Conservation (phyloP, 1,139 yeast genomes). For the Taphrina wiesneri region DNA sequence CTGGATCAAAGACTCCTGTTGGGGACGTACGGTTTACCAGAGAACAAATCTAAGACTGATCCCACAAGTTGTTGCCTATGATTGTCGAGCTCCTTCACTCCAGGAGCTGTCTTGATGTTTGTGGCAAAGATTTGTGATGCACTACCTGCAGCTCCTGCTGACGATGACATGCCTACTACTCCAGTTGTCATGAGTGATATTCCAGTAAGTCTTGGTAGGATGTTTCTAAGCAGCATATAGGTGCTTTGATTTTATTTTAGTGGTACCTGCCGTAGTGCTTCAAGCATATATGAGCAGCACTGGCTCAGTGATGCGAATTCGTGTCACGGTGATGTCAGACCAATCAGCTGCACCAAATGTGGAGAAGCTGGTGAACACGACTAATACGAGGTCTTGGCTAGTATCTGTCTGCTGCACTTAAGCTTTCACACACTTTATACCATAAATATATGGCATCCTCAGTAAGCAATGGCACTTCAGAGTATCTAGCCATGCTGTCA, state of each 20-base stretch:
- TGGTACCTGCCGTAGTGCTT: neutral
- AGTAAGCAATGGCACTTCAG: too few species aligned
- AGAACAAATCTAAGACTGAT: slow-evolving; percentile 11
- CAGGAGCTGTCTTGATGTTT: slow-evolving; percentile 15
- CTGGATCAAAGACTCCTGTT: neutral
- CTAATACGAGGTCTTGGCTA: neutral
- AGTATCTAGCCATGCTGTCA: too few species aligned
- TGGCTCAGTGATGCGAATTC: neutral
- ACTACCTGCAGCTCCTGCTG: slow-evolving; percentile 11
- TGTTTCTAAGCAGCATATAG: slow-evolving; percentile 5
- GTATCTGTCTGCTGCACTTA: too few species aligned
- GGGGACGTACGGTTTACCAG: slow-evolving; percentile 4
- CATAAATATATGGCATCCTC: too few species aligned
- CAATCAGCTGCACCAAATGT: neutral
- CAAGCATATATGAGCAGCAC: neutral
- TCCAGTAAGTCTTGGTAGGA: slow-evolving; percentile 26
- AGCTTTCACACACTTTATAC: too few species aligned
- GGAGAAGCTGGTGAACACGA: neutral
- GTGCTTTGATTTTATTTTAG: neutral
- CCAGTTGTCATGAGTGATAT: slow-evolving; percentile 27
- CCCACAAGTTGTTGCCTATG: slow-evolving; percentile 19
- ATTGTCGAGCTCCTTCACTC: slow-evolving; percentile 19
- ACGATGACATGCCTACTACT: slow-evolving; percentile 17
- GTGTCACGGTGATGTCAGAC: neutral
- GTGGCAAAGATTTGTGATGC: slow-evolving; percentile 20